These are phyloP conservation scores for Tricholoma saponaceum DNA, from an alignment of 768 basidiomycete genomes.

Conservation along the genomic window DNA sequence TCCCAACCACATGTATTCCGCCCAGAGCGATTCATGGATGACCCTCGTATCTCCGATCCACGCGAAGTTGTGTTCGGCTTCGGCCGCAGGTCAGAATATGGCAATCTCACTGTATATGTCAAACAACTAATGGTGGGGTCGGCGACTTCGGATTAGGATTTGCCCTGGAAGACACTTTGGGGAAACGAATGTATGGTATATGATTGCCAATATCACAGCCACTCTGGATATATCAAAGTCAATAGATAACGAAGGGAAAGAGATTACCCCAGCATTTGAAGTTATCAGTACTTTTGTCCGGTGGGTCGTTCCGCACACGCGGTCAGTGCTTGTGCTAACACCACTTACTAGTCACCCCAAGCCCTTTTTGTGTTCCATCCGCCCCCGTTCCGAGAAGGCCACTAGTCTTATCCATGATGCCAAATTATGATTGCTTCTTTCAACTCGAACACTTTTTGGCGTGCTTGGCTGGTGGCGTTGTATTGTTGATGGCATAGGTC, in stretches of 20 bases:
- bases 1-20: conserved; percentile 41
- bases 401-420: conserved; percentile 25
- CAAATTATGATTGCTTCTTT: conserved; percentile 7
- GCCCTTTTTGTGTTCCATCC: conserved; percentile 44
- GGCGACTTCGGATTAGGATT: conserved; percentile 25
- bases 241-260: conserved; percentile 37
- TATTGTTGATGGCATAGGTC: neutral
- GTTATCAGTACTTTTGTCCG: conserved; percentile 43
- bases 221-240: conserved; percentile 41
- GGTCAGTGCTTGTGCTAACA: neutral
- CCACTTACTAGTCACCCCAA: conserved; percentile 41
- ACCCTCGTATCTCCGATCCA: conserved; percentile 38
- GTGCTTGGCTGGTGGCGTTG: neutral
- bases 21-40: conserved; percentile 46
- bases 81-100: conserved; percentile 41
- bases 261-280: conserved; percentile 31
- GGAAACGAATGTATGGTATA: conserved; percentile 42
- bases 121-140: neutral
- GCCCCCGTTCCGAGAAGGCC: conserved; percentile 35
- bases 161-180: conserved; percentile 57
- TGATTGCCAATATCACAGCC: conserved; percentile 40
- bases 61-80: conserved; percentile 52
- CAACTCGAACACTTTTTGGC: neutral
- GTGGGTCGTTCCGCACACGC: conserved; percentile 24
- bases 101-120: neutral